Conservation (phyloP, 139 green algal species). For the Microglena sp. region DNA sequence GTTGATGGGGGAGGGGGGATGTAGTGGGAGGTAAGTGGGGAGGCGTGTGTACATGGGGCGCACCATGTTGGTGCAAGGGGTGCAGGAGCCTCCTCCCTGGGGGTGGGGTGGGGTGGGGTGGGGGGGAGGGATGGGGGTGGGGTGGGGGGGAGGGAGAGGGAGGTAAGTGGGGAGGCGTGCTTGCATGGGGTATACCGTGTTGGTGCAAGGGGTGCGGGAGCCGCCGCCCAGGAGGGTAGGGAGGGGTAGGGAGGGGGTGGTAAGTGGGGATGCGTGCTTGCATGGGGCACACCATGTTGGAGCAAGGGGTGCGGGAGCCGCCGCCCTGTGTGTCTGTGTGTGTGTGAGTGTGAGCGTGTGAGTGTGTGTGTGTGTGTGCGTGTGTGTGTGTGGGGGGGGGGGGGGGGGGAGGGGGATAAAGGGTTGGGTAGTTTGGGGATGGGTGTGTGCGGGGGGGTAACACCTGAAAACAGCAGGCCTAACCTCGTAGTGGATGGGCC, state of each 20-base stretch:
- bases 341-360: no score
- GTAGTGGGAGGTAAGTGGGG: no score
- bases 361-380: no score
- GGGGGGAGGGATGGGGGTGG: no score
- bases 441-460: neutral
- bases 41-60: conserved; percentile 93
- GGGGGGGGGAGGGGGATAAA: no score
- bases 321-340: conserved; percentile 77
- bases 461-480: conserved; percentile 4
- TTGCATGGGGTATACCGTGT: conserved; percentile 97
- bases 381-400: no score
- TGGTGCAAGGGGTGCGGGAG: conserved; percentile 69
- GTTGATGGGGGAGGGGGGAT: no score
- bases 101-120: no score
- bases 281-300: conserved; percentile 96
- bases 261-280: conserved; percentile 67
- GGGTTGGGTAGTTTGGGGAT: no score
- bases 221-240: conserved; percentile 68
- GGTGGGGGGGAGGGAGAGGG: no score
- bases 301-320: conserved; percentile 68
- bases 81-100: conserved; percentile 78
- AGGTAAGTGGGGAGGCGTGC: conserved; percentile 60
- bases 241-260: no score
- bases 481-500: conserved; percentile 70
- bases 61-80: conserved; percentile 82